These are phyloP conservation scores for Sugiyamaella americana DNA, from an alignment of 805 yeast species.

Conservation along the genomic window DNA sequence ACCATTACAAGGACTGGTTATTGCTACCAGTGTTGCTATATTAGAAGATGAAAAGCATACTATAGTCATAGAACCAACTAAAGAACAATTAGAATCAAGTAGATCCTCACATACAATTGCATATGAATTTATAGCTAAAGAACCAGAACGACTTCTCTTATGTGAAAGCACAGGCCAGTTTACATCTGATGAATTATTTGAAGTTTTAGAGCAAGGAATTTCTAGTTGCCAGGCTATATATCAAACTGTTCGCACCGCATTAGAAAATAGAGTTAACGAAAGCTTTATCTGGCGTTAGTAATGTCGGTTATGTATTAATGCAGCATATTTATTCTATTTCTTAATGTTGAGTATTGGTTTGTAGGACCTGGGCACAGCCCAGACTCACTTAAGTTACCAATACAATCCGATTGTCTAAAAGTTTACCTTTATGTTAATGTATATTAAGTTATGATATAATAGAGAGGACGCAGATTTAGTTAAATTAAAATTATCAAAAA, in stretches of 20 bases:
- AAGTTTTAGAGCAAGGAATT: conserved; percentile 48
- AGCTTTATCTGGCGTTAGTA: conserved; percentile 52
- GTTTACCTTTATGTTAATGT: too few relatives aligned
- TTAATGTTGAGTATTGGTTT: too few relatives aligned
- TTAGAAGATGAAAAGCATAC: conserved; percentile 21
- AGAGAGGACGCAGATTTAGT: too few relatives aligned
- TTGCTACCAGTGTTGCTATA: conserved; percentile 47
- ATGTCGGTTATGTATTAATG: background rate
- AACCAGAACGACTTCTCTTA: conserved; percentile 51
- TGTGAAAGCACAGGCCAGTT: conserved; percentile 72
- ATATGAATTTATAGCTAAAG: conserved; percentile 46
- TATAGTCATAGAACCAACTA: conserved; percentile 40
- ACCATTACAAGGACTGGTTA: conserved; percentile 57
- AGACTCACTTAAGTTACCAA: too few relatives aligned
- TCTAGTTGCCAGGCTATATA: conserved; percentile 42
- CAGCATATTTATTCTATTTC: background rate
- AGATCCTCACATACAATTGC: conserved; percentile 63
- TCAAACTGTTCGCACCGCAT: conserved; percentile 39
- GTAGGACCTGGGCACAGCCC: too few relatives aligned
- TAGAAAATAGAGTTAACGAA: conserved; percentile 42
- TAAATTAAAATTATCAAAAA: too few relatives aligned
- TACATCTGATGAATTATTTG: conserved; percentile 47
- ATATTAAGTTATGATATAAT: too few relatives aligned
- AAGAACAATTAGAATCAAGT: conserved; percentile 38
- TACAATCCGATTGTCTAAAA: too few relatives aligned